A percentile compares a stretch with the other conserved stretches of the same genome.
Conservation (phyloP, 805 yeast genomes). For the Kodamaea leandrae region DNA sequence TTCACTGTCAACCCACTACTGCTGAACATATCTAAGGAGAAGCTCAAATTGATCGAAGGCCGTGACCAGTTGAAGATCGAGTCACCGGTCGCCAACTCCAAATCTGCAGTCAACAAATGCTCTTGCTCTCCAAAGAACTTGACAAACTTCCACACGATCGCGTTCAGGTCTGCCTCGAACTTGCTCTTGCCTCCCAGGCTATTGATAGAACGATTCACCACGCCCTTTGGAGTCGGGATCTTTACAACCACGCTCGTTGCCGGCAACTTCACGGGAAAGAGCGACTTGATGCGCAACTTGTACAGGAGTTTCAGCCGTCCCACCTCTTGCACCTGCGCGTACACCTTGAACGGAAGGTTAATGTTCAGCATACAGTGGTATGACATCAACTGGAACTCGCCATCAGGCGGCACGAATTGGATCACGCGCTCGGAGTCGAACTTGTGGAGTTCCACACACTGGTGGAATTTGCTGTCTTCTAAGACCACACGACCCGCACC, state of each 20-base stretch:
- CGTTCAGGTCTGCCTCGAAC: conserved; percentile 62
- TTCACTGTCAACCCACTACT: conserved; percentile 74
- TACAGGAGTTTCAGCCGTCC: conserved; percentile 51
- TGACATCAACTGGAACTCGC: conserved; percentile 77
- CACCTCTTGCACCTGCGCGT: conserved; percentile 48
- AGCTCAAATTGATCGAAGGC: conserved; percentile 73
- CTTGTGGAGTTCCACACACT: conserved; percentile 72
- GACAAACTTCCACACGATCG: conserved; percentile 66
- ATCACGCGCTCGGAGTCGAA: conserved; percentile 66
- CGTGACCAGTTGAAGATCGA: conserved; percentile 50
- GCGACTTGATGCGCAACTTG: conserved; percentile 59
- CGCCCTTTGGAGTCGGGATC: conserved; percentile 63
- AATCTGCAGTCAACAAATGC: conserved; percentile 54
- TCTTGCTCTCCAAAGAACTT: conserved; percentile 69
- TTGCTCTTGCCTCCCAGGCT: conserved; percentile 65
- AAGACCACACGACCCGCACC: conserved; percentile 52
- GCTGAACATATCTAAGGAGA: conserved; percentile 70
- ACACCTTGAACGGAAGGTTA: conserved; percentile 67
- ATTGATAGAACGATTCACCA: conserved; percentile 23
- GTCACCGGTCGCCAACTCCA: conserved; percentile 34
- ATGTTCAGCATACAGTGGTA: conserved; percentile 52
- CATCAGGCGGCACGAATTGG: conserved; percentile 83
- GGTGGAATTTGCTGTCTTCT: conserved; percentile 83
- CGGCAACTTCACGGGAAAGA: conserved; percentile 52
- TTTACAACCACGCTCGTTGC: conserved; percentile 64